A percentile compares a stretch with the other conserved stretches of the same genome.
These are phyloP conservation scores for Cryptococcus hybrid DNA, from an alignment of 1,284 basidiomycete species.

Conservation along the genomic window DNA sequence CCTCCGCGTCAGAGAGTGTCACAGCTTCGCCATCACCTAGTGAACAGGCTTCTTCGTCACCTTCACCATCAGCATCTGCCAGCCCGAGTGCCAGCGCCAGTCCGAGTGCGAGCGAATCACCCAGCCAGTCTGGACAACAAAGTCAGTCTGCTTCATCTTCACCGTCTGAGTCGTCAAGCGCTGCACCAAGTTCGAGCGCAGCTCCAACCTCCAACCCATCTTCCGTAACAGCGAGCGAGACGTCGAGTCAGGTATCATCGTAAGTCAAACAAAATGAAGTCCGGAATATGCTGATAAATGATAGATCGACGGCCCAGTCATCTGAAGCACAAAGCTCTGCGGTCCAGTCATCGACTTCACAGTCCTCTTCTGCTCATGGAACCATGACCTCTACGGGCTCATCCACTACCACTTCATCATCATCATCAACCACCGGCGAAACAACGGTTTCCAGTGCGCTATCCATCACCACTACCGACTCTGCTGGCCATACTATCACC, in stretches of 20 bases:
- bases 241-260: not conserved
- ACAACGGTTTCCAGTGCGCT: slow-evolving; percentile 5
- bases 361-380: not conserved
- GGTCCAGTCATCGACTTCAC: slow-evolving; percentile 3
- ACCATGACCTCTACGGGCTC: not conserved
- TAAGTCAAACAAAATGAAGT: not conserved
- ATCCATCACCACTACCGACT: slow-evolving; percentile 13
- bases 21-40: slow-evolving; percentile 7
- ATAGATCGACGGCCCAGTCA: not conserved
- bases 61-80: slow-evolving; percentile 7
- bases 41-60: not conserved
- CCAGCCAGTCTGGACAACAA: slow-evolving; percentile 2
- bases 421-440: slow-evolving; percentile 4
- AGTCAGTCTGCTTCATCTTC: not conserved
- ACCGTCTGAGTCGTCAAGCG: slow-evolving; percentile 1
- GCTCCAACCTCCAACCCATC: slow-evolving; percentile 1
- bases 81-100: not conserved
- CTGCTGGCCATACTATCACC: slow-evolving; percentile 9
- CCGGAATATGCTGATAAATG: not conserved
- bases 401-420: not conserved
- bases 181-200: slow-evolving; percentile 7
- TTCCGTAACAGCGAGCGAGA: not conserved
- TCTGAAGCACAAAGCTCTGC: slow-evolving; percentile 6
- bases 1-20: slow-evolving; percentile 1
- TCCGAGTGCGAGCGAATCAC: not conserved